Percentiles rank a stretch among this genome's conserved stretches.
These are phyloP conservation scores for Geopyxis carbonaria DNA, from an alignment of 495 filamentous ascomycete genomes.

Conservation along the genomic window DNA sequence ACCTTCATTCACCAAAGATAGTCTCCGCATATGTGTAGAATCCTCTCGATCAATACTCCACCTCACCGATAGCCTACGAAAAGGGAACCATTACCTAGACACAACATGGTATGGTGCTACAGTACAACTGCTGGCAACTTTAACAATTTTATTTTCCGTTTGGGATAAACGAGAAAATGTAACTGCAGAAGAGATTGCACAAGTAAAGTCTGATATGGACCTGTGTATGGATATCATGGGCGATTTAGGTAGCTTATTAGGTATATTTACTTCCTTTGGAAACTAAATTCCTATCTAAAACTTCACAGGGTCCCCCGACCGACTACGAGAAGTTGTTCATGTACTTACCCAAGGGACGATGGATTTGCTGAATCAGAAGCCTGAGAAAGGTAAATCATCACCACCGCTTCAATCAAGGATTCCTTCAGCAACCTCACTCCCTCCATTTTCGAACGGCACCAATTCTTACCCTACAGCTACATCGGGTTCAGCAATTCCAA, in stretches of 20 bases:
- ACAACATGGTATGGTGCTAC: conserved; percentile 63
- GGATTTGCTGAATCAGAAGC: conserved; percentile 20
- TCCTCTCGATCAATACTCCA: conserved; percentile 45
- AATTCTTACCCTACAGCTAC: conserved; percentile 14
- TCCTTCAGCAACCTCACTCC: not conserved
- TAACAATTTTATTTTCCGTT: conserved; percentile 52
- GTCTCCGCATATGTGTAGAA: conserved; percentile 50
- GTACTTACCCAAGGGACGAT: conserved; percentile 21
- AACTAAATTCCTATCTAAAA: too few relatives aligned
- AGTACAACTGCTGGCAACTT: conserved; percentile 54
- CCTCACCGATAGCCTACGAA: conserved; percentile 39
- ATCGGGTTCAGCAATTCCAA: not conserved
- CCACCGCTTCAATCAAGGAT: not conserved
- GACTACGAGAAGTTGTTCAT: conserved; percentile 21
- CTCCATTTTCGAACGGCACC: not conserved
- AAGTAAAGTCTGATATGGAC: conserved; percentile 48
- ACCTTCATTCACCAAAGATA: conserved; percentile 42
- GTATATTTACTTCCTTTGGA: conserved; percentile 30
- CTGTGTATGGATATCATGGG: conserved; percentile 49
- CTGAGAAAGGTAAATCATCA: conserved; percentile 15
- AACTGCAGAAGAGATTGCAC: conserved; percentile 34
- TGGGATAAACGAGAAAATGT: conserved; percentile 47
- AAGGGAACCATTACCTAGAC: conserved; percentile 48
- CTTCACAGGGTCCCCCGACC: conserved; percentile 17
- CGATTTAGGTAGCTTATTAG: conserved; percentile 44